Evolutionary conservation across 1,139 yeast species (phyloP).

Genomic region (Geotrichum fermentans): DNA sequence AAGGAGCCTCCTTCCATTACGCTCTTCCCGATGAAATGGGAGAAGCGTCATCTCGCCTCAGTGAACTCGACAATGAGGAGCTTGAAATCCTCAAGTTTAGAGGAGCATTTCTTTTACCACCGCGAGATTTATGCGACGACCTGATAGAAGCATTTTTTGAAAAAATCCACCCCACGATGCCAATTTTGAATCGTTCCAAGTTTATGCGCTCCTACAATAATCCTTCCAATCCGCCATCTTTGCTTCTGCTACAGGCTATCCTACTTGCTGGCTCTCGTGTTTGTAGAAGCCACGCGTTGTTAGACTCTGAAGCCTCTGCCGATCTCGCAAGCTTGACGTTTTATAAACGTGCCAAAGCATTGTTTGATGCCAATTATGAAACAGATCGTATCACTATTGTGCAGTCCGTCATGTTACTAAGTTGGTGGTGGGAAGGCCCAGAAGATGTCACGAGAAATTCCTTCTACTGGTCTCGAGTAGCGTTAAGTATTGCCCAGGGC

Average conservation of each 20-base stretch:
- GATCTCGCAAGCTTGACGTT: constrained; percentile 60
- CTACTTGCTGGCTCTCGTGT: constrained; percentile 66
- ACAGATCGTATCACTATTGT: constrained; percentile 62
- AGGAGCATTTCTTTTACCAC: constrained; percentile 71
- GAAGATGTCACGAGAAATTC: constrained; percentile 72
- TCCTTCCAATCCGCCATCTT: constrained; percentile 60
- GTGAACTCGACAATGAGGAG: constrained; percentile 56
- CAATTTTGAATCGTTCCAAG: constrained; percentile 60
- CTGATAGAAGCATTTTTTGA: constrained; percentile 61
- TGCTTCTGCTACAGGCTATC: constrained; percentile 64
- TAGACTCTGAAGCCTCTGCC: constrained; percentile 54
- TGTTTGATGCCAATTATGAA: constrained; percentile 71
- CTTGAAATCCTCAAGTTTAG: constrained; percentile 60
- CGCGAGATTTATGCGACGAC: constrained; percentile 55
- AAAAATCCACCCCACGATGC: constrained; percentile 64
- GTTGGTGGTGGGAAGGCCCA: constrained; percentile 75
- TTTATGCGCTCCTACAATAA: constrained; percentile 58
- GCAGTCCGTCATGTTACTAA: constrained; percentile 62
- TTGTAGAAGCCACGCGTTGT: constrained; percentile 51
- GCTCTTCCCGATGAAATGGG: constrained; percentile 36
- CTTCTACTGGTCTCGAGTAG: constrained; percentile 73
- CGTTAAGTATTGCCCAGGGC: constrained; percentile 71
- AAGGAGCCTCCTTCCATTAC: constrained; percentile 35
- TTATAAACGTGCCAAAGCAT: constrained; percentile 71
- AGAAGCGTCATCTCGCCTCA: constrained; percentile 29